Percentiles rank a stretch among this genome's conserved stretches.
Conservation (phyloP, 1,139 yeast species). For the Nakaseomyces bracarensis region DNA sequence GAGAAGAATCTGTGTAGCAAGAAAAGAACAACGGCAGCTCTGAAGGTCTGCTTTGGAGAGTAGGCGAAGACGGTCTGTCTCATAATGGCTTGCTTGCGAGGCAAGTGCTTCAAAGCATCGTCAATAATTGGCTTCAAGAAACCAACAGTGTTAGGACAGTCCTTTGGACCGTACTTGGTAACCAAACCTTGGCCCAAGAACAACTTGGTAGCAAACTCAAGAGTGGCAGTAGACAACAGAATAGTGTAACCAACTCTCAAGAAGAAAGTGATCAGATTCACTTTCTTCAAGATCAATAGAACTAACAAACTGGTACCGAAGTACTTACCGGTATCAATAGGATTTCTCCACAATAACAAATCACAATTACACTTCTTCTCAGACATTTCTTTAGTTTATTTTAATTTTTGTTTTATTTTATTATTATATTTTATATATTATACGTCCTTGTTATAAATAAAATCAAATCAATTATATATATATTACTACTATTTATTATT, state of each 20-base stretch:
- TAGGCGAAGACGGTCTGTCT: constrained; percentile 30
- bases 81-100: constrained; percentile 27
- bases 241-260: constrained; percentile 40
- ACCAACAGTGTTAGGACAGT: constrained; percentile 31
- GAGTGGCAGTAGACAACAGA: constrained; percentile 49
- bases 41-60: constrained; percentile 48
- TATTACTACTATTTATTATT: not conserved
- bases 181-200: constrained; percentile 66
- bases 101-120: constrained; percentile 24
- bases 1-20: constrained; percentile 66
- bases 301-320: constrained; percentile 56
- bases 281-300: constrained; percentile 57
- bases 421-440: not conserved
- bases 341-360: constrained; percentile 77
- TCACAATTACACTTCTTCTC: constrained; percentile 26
- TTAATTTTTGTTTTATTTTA: not conserved
- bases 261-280: constrained; percentile 60
- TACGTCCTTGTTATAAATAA: too few species aligned
- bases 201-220: constrained; percentile 59
- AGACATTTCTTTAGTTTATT: not conserved
- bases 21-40: constrained; percentile 60
- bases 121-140: constrained; percentile 43
- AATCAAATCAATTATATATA: not conserved
- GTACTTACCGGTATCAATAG: constrained; percentile 67
- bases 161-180: constrained; percentile 38